Conservation (phyloP, 805 yeast species). For the Zygotorulaspora sp. region DNA sequence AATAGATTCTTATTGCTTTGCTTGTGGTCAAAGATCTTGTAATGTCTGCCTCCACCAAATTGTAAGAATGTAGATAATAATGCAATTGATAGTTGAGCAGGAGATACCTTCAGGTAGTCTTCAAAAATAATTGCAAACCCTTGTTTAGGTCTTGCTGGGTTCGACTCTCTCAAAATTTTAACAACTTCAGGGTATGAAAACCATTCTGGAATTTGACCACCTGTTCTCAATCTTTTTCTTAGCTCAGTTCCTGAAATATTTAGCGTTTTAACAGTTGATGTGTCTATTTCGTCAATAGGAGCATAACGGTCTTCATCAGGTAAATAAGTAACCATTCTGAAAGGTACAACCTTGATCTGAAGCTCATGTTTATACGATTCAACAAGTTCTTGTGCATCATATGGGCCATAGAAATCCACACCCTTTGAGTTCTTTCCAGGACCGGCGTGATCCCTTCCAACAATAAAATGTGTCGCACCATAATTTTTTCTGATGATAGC, state of each 20-base stretch:
- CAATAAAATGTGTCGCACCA: slow-evolving; percentile 96
- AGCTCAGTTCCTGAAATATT: slow-evolving; percentile 94
- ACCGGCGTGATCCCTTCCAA: slow-evolving; percentile 98
- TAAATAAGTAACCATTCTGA: slow-evolving; percentile 92
- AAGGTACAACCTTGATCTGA: slow-evolving; percentile 87
- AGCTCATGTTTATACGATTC: slow-evolving; percentile 71
- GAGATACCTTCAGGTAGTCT: slow-evolving; percentile 55
- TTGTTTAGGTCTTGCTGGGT: slow-evolving; percentile 86
- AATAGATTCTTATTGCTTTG: slow-evolving; percentile 69
- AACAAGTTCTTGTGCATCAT: slow-evolving; percentile 90
- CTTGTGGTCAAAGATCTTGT: slow-evolving; percentile 45
- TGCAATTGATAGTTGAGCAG: slow-evolving; percentile 70
- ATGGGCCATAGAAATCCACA: slow-evolving; percentile 92
- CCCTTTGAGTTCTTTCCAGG: slow-evolving; percentile 89
- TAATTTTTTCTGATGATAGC: slow-evolving; percentile 93
- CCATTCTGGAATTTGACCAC: slow-evolving; percentile 91
- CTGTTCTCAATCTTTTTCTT: slow-evolving; percentile 79
- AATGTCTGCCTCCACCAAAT: slow-evolving; percentile 75
- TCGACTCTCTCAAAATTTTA: slow-evolving; percentile 79
- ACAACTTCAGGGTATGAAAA: slow-evolving; percentile 97
- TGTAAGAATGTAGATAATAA: slow-evolving; percentile 88
- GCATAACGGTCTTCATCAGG: slow-evolving; percentile 95
- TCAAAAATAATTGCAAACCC: slow-evolving; percentile 77
- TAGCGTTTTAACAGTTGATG: slow-evolving; percentile 67
- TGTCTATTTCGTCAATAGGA: slow-evolving; percentile 86